phyloP scores from a whole-genome alignment of 108 stramenopile genomes.

The Cylindrotheca fusiformis region DNA sequence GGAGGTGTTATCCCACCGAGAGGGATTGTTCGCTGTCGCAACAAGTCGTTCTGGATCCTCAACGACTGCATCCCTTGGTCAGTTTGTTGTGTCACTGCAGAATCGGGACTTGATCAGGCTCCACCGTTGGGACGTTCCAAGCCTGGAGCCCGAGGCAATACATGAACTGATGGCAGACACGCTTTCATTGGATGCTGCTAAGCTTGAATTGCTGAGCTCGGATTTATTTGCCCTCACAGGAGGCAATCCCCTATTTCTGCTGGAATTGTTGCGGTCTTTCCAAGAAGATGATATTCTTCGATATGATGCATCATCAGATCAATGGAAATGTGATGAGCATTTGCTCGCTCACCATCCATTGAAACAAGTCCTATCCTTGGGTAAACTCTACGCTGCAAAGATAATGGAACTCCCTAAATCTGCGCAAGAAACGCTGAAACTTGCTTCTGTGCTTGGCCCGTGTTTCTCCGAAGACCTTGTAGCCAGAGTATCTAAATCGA shows the following conservation, averaged over 20 bases:
- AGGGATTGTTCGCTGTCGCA: neutral
- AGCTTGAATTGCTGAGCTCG: neutral
- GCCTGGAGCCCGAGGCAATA: neutral
- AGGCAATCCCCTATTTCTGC: constrained; percentile 15
- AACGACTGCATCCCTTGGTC: neutral
- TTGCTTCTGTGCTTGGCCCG: neutral
- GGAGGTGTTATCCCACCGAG: neutral
- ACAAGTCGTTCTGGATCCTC: neutral
- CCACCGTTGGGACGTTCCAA: neutral
- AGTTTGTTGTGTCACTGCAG: neutral
- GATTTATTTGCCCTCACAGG: neutral
- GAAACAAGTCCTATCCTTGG: neutral
- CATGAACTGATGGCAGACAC: neutral
- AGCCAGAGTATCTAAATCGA: neutral
- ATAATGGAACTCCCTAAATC: neutral
- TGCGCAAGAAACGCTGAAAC: neutral
- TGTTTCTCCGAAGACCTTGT: neutral
- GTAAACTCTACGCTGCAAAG: neutral
- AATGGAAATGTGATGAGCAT: constrained; percentile 15
- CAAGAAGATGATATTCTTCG: neutral
- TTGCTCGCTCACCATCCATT: constrained; percentile 5
- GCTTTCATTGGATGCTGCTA: neutral
- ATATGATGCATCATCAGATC: neutral
- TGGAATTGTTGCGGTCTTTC: constrained; percentile 13
- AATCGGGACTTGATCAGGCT: neutral